Evolutionary conservation across 2,329 filamentous ascomycete species (phyloP), one percentile per base, ranked within the genome.

Genomic region (Metarhizium sp.): DNA sequence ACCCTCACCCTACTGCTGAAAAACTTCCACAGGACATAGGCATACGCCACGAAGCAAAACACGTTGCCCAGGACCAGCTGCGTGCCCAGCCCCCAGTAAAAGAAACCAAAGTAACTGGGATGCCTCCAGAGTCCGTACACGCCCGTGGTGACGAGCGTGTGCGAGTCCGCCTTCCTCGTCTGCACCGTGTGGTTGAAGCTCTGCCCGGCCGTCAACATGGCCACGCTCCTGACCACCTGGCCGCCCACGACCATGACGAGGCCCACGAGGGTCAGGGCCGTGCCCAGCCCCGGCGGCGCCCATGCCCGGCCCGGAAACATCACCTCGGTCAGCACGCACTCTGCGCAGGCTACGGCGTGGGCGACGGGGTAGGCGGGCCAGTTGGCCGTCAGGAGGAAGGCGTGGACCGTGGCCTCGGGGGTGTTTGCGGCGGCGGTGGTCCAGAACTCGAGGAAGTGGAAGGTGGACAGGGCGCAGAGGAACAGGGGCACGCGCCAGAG

Each of bases 401-500:
- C 87, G 53, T 81, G 80, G 20, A 92, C 76, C 29, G 78, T 81
- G 20, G 89, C 90, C 52, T 84, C 78, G 16, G 79, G 78, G 0
- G 89, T 90, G 71, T 97, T 97, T 73, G 88, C 89, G 55, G 79
- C 76, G 8, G 92, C 92, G 0, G 92, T 96, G 36, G 86, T 90
- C 78, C 85, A 95, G 77, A 92, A 99, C 73, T 99, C 94, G 70
- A 97, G 85, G 73, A 96, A 97, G 76, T 99, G 94, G 74, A 97
- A 97, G 34, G 87, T 63, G 30, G 86, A 80, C 50, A 97, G 84
- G 14, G 84, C 75, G 52, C 75, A 74, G 50, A 87, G 65, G 73
- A 92, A 92, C 68, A 86, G 83, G 34, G 82, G 80, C 7, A 80
- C 68, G 55, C 84, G 81, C 83, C 83, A 86, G 55, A 80, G 70